These are phyloP conservation scores for Nasturtium officinale DNA, from an alignment of 345 rosid species.

Conservation along the genomic window DNA sequence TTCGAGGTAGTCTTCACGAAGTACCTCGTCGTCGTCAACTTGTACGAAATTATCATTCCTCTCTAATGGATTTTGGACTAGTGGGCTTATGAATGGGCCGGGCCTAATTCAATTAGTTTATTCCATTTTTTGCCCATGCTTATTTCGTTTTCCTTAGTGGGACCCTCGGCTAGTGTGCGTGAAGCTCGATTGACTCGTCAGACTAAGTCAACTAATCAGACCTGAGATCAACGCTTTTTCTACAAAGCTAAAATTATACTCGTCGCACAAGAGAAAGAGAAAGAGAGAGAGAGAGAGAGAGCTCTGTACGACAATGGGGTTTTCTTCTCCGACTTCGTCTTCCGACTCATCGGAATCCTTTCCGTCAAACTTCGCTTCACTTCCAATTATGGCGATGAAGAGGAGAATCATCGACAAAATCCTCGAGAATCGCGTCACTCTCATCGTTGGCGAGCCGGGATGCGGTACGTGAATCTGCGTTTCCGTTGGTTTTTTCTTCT, in stretches of 20 bases:
- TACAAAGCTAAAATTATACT: background rate
- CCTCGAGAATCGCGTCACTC: constrained; percentile 89
- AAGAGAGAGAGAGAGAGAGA: background rate
- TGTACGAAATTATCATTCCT: too few species aligned
- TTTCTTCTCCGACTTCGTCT: constrained; percentile 59
- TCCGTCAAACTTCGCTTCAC: constrained; percentile 57
- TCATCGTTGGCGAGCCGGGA: constrained; percentile 92
- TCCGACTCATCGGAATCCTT: constrained; percentile 50
- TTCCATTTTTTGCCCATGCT: background rate
- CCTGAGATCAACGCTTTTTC: background rate
- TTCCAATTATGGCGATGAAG: constrained; percentile 68
- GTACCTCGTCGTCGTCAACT: too few species aligned
- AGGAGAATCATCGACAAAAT: constrained; percentile 78
- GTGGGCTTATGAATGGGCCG: constrained; percentile 29
- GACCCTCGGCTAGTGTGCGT: constrained; percentile 23
- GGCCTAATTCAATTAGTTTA: background rate
- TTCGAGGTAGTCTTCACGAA: constrained; percentile 94
- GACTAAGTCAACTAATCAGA: constrained; percentile 8
- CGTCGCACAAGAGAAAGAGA: constrained; percentile 28
- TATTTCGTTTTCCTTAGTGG: background rate
- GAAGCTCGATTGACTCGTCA: constrained; percentile 4
- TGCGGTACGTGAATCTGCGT: too few species aligned
- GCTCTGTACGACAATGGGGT: constrained; percentile 44
- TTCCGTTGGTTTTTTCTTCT: too few species aligned
- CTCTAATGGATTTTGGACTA: background rate